A percentile compares a stretch with the other conserved stretches of the same genome.
Evolutionary conservation across 352 stramenopile species (phyloP).

Genomic region (Chrysophaeum taylorii): DNA sequence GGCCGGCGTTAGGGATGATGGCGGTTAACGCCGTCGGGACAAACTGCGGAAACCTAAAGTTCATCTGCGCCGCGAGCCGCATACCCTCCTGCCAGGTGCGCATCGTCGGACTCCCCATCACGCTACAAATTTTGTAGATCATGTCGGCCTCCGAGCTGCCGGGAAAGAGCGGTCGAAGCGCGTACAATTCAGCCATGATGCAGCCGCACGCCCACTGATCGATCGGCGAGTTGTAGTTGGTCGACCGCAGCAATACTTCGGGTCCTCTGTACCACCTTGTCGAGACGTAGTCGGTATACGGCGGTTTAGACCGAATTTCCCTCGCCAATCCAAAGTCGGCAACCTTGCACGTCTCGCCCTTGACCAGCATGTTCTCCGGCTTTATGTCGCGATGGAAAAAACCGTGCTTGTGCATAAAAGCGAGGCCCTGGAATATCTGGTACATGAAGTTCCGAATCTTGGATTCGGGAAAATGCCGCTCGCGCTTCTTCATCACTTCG

Average conservation of each 20-base stretch:
- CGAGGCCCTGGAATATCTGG: conserved; percentile 90
- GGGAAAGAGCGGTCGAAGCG: conserved; percentile 87
- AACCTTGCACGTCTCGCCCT: conserved; percentile 87
- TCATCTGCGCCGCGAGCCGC: conserved; percentile 78
- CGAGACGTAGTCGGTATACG: conserved; percentile 95
- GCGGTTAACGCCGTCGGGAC: conserved; percentile 67
- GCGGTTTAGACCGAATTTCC: conserved; percentile 71
- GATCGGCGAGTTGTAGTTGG: conserved; percentile 89
- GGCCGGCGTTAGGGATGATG: conserved; percentile 71
- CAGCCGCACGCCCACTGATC: conserved; percentile 93
- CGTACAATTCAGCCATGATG: conserved; percentile 96
- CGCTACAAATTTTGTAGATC: conserved; percentile 91
- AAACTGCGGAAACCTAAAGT: conserved; percentile 88
- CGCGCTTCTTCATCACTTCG: conserved; percentile 84
- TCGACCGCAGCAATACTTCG: conserved; percentile 85
- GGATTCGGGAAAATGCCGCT: conserved; percentile 57
- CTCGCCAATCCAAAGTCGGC: conserved; percentile 95
- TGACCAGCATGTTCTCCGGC: conserved; percentile 91
- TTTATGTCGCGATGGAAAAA: conserved; percentile 98
- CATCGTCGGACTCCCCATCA: conserved; percentile 76
- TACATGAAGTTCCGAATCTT: conserved; percentile 93
- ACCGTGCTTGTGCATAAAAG: conserved; percentile 95
- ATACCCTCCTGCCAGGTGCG: conserved; percentile 82
- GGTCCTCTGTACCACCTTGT: conserved; percentile 96
- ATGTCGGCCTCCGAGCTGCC: conserved; percentile 90